Percentiles rank a stretch among this genome's conserved stretches.
Conservation (phyloP, 2,329 filamentous ascomycete species). For the Chrysosphaeria jannelii region DNA sequence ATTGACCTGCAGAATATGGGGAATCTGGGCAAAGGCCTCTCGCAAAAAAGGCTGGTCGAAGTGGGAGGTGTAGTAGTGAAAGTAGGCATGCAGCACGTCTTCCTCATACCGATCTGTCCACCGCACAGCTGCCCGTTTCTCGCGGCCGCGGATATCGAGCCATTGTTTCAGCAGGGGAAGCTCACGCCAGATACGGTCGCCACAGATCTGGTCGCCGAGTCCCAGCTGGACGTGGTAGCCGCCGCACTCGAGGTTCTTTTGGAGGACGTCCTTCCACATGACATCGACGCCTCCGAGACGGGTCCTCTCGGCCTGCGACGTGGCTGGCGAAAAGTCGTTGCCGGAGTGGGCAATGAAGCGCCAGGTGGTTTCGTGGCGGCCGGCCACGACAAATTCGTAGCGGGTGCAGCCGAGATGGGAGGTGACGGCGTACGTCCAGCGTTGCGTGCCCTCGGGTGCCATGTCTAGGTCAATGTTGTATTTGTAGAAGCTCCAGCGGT, state of each 20-base stretch:
- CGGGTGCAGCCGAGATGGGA: constrained; percentile 92
- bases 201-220: constrained; percentile 81
- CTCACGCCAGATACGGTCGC: constrained; percentile 86
- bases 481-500: constrained; percentile 84
- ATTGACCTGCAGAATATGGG: constrained; percentile 73
- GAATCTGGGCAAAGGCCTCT: constrained; percentile 92
- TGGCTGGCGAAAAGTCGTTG: constrained; percentile 77
- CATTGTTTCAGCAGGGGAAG: constrained; percentile 82
- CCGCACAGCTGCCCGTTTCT: constrained; percentile 62
- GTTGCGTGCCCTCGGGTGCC: constrained; percentile 49
- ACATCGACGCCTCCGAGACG: constrained; percentile 70
- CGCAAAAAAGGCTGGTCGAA: constrained; percentile 88
- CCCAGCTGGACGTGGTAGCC: constrained; percentile 89
- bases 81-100: constrained; percentile 85
- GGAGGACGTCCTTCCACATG: constrained; percentile 98
- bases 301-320: constrained; percentile 58
- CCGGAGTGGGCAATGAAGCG: constrained; percentile 87
- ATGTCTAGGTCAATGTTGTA: constrained; percentile 80
- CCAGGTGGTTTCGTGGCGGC: constrained; percentile 73
- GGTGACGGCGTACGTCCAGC: constrained; percentile 96
- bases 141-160: constrained; percentile 76
- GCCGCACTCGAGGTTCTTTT: constrained; percentile 87
- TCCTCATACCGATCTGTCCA: constrained; percentile 94
- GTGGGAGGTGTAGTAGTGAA: constrained; percentile 95
- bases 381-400: constrained; percentile 88